Base-by-base conservation (phyloP, 2,329 filamentous ascomycete genomes). In the Aspergillus aculeatinus region DNA sequence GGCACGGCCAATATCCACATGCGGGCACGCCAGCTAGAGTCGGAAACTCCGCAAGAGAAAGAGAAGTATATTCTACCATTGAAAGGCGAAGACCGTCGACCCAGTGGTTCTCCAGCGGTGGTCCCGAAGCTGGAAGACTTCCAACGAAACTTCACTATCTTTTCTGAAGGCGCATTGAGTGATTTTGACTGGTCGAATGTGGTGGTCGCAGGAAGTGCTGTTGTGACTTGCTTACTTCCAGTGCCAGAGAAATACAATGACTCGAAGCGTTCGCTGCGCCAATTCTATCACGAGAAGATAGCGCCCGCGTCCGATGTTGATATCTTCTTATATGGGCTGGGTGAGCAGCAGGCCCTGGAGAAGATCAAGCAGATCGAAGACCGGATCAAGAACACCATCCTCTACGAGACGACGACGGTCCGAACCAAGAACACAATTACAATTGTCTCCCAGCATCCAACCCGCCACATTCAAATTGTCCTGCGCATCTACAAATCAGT, bases 381-480 rank as follows among this genome's bases (percentile, higher is more conserved):
- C 23, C 83, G 81, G n/a, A 83, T 96, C 65, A 86, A 86, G 49
- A 89, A 95, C 75, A 87, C 89, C 3, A 88, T 96, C 56, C 80
- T 96, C 23, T 85, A 87, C n/a, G 91, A 96, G 75, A 91, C 89
- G 0, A 94, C 91, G 2, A 91, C 90, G 0, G 86, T 96, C 50
- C 85, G 92, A 39, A 96, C 92, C 19, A 96, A 94, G 79, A 89
- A 96, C 69, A 89, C 91, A 10, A 87, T 96, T 59, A 96, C 92
- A 0, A 95, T 96, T 70, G 90, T 86, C 35, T 91, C 88, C 49
- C 88, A 94, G 72, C 93, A 95, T 70, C 92, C 91, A 0, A 91
- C 87, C 39, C 87, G 92, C 2, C 91, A 96, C 71, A 83, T 96
- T 3, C 90, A 94, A 81, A 92, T 96, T 67, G 91, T 96, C 23